Evolutionary conservation across 306 rosid genomes (phyloP).

Genomic region (Ormosia semicastrata): DNA sequence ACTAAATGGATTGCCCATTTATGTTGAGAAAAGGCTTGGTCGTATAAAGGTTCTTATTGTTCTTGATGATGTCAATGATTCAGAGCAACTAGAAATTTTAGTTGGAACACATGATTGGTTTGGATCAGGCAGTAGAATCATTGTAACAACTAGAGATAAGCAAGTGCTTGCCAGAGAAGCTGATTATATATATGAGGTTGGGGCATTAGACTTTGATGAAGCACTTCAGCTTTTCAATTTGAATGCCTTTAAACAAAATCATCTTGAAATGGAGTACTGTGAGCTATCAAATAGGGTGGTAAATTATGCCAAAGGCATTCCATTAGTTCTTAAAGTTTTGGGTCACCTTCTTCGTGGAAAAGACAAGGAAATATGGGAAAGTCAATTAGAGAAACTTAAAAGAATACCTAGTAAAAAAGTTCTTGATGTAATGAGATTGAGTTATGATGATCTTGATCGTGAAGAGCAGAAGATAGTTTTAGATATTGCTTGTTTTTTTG

Average conservation of each 20-base stretch:
- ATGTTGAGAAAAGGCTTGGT: not conserved
- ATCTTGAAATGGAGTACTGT: not conserved
- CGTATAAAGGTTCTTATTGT: not conserved
- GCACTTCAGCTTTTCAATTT: not conserved
- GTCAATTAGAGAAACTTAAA: not conserved
- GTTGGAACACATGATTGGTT: not conserved
- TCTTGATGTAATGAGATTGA: not conserved
- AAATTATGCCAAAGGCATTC: not conserved
- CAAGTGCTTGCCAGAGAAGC: not conserved
- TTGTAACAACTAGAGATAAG: not conserved
- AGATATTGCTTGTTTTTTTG: not conserved
- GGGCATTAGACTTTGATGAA: not conserved
- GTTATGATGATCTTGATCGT: not conserved
- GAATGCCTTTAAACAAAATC: not conserved
- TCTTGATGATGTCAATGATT: slow-evolving; percentile 14
- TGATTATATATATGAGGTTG: not conserved
- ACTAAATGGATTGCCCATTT: not conserved
- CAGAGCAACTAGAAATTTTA: not conserved
- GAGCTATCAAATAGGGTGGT: not conserved
- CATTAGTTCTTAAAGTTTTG: not conserved
- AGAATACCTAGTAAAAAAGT: not conserved
- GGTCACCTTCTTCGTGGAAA: not conserved
- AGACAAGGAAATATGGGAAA: not conserved
- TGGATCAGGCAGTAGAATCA: not conserved
- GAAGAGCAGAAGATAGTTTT: not conserved